These are phyloP conservation scores for Fagus sylvatica DNA, from an alignment of 306 rosid genomes.

Conservation along the genomic window DNA sequence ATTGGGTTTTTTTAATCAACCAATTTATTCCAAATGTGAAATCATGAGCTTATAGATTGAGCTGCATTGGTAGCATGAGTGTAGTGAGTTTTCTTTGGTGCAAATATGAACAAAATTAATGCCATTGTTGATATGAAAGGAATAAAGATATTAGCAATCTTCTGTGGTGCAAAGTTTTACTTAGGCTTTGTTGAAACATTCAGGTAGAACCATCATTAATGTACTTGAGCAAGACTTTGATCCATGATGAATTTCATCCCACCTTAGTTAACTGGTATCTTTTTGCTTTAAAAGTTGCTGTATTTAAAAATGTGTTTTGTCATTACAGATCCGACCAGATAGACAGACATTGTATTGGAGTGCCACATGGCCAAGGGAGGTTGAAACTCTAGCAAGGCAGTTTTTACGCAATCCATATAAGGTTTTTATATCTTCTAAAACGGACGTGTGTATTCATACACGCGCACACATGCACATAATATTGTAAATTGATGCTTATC, in stretches of 20 bases:
- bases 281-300: not conserved
- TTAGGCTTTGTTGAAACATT: not conserved
- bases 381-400: constrained; percentile 89
- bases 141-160: not conserved
- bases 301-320: constrained; percentile 19
- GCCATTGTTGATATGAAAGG: not conserved
- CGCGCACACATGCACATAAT: not conserved
- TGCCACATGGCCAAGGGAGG: constrained; percentile 99
- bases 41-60: not conserved
- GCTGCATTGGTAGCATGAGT: not conserved
- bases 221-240: not conserved
- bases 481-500: not conserved
- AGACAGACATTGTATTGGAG: constrained; percentile 98
- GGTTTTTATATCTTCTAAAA: constrained; percentile 37
- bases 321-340: constrained; percentile 88
- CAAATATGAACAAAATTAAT: not conserved
- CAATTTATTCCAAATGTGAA: not conserved
- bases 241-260: not conserved
- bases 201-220: not conserved
- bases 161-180: not conserved
- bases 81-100: not conserved
- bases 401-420: constrained; percentile 79
- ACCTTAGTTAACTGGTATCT: not conserved
- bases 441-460: not conserved
- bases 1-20: not conserved